Evolutionary conservation across 148 eudicot species (phyloP).

Genomic region (Linanthus parryae): DNA sequence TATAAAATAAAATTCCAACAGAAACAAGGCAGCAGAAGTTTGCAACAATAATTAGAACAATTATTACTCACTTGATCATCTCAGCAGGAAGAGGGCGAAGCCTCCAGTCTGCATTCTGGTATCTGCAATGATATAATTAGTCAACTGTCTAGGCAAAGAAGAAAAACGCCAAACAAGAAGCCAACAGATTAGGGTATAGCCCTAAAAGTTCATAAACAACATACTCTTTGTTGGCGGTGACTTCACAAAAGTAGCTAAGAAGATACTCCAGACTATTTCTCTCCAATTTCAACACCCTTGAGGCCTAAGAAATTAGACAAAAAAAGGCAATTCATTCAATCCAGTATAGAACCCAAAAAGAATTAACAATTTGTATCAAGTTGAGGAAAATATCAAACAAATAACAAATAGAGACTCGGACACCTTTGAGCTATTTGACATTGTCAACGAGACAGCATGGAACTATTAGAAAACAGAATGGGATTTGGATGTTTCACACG

Average conservation of each 20-base stretch:
- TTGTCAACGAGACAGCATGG: too few relatives aligned
- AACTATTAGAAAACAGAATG: too few relatives aligned
- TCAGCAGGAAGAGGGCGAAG: slow-evolving; percentile 88
- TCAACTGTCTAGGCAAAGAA: not conserved
- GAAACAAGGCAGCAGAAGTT: too few relatives aligned
- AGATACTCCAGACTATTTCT: slow-evolving; percentile 86
- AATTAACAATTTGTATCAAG: slow-evolving; percentile 1
- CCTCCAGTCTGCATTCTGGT: slow-evolving; percentile 99
- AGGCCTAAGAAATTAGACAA: slow-evolving; percentile 47
- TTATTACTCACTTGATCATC: slow-evolving; percentile 61
- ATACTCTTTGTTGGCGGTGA: slow-evolving; percentile 93
- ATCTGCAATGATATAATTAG: slow-evolving; percentile 45
- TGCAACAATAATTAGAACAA: too few relatives aligned
- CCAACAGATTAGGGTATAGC: not conserved
- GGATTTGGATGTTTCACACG: too few relatives aligned
- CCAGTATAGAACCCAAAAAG: not conserved
- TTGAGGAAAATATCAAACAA: not conserved
- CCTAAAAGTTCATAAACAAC: slow-evolving; percentile 7
- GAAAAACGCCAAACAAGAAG: not conserved
- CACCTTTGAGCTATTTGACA: too few relatives aligned
- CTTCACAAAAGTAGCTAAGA: slow-evolving; percentile 71
- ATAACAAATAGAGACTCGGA: slow-evolving; percentile 1
- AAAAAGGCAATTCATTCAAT: slow-evolving; percentile 13
- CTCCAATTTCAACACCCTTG: slow-evolving; percentile 86
- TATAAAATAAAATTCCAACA: too few relatives aligned